Base-by-base conservation (phyloP, 371 early-diverging fungal species). In the Rozella allomycis region DNA sequence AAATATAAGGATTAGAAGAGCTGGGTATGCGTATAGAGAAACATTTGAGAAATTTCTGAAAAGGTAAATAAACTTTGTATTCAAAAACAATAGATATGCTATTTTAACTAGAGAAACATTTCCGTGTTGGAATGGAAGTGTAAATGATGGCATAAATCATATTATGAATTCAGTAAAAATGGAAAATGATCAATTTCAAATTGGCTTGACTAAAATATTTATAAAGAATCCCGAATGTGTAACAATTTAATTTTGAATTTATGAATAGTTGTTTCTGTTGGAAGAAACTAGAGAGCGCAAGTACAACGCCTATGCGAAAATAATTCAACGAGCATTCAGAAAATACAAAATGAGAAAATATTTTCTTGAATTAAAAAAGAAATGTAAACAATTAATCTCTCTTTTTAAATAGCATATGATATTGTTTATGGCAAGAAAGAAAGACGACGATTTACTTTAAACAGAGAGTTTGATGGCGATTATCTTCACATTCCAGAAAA, bases 1-100 rank as follows among this genome's bases (percentile, higher is more conserved):
- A 51, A 88, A 96, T 49, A 90, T 98, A 45, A 82, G 91, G 43
- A 85, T 97, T 17, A 66, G 86, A 30, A 75, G 93, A 26, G 88
- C 93, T 2, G 90, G 97, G 26, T 97, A 83, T 52, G 83, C 88
- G 30, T 86, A 87, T 49, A 68, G 78, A 26, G 74, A 82, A 52
- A 70, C 73, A 5, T 86, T 80, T 49, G 82, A 87, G 26, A 78
- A 79, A 47, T 86, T 88, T 52, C 49, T 79, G 33, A 67, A 71
- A 45, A 58, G 79, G 37, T 58, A 43, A 19, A 29, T 11, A 13
- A 41, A 11, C 7, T 20, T 21, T n/a, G n/a, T 10, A 37, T 13
- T 12, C 1, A 42, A 47, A 43, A 18, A 64, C 57, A 32, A 83
- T 72, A 55, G 80, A 73, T 48, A 43, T 78, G 46, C 56, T 66